Conservation (phyloP, 2,329 filamentous ascomycete genomes). For the Scytalidium lignicola region DNA sequence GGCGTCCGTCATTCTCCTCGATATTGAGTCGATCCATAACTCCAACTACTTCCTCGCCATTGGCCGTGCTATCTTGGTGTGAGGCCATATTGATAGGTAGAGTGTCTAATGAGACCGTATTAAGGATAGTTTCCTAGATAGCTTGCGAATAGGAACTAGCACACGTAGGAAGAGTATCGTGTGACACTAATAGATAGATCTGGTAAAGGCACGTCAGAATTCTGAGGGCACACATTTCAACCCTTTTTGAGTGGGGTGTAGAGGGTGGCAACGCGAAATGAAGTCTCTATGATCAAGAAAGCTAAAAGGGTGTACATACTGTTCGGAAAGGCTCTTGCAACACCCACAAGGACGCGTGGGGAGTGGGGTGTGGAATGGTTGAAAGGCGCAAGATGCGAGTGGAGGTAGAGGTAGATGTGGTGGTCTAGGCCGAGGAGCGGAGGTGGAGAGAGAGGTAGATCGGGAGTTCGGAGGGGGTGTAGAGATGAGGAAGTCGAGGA, state of each 20-base stretch:
- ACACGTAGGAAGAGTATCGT: background rate
- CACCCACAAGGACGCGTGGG: background rate
- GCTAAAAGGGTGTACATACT: background rate
- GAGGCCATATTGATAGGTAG: slow-evolving; percentile 22
- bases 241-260: too few species aligned
- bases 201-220: background rate
- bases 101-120: background rate
- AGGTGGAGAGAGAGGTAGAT: slow-evolving; percentile 9
- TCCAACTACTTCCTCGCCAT: slow-evolving; percentile 50
- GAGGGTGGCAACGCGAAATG: background rate
- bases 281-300: background rate
- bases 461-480: slow-evolving; percentile 11
- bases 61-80: slow-evolving; percentile 22
- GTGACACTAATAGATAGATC: background rate
- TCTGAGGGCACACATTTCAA: too few species aligned
- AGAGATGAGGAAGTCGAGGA: slow-evolving; percentile 5
- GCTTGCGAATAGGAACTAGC: background rate
- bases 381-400: background rate
- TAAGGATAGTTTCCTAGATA: background rate
- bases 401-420: slow-evolving; percentile 11
- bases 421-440: slow-evolving; percentile 9
- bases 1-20: slow-evolving; percentile 53
- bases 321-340: background rate
- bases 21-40: slow-evolving; percentile 62
- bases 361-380: background rate